A percentile compares a stretch with the other conserved stretches of the same genome.
These are phyloP conservation scores for Aspergillus wentii DNA, from an alignment of 495 filamentous ascomycete genomes.

Conservation along the genomic window DNA sequence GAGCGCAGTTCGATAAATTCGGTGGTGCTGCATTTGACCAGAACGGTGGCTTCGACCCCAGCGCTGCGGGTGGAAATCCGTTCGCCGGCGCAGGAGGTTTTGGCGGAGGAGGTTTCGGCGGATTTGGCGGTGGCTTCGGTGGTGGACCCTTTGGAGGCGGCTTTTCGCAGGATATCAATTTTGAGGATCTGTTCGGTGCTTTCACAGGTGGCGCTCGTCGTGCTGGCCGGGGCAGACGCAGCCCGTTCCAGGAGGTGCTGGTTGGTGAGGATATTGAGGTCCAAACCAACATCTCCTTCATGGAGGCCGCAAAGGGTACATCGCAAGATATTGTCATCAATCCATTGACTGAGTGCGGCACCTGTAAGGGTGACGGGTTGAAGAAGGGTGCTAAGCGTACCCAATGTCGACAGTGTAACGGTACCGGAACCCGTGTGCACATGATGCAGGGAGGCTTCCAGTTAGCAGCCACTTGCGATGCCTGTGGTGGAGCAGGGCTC, in stretches of 20 bases:
- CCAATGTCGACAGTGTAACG: constrained; percentile 74
- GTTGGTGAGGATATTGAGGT: constrained; percentile 94
- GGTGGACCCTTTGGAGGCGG: constrained; percentile 53
- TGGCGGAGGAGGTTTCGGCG: constrained; percentile 46
- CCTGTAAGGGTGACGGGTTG: constrained; percentile 77
- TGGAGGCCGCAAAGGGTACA: constrained; percentile 90
- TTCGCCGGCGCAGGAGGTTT: constrained; percentile 52
- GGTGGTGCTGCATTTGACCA: constrained; percentile 87
- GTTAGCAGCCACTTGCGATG: constrained; percentile 81
- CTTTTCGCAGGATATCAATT: constrained; percentile 79
- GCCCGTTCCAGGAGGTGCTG: constrained; percentile 68
- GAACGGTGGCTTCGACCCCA: constrained; percentile 64
- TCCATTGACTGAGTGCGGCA: constrained; percentile 71
- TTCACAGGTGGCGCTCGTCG: constrained; percentile 66
- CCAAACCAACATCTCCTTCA: constrained; percentile 85
- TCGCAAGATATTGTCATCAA: constrained; percentile 72
- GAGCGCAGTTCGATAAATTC: constrained; percentile 83
- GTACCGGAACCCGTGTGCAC: constrained; percentile 81
- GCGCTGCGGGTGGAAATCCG: constrained; percentile 57
- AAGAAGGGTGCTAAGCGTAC: constrained; percentile 71
- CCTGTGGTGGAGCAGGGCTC: constrained; percentile 72
- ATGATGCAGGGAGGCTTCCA: constrained; percentile 91
- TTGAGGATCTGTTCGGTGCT: constrained; percentile 90
- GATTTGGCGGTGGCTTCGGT: constrained; percentile 48
- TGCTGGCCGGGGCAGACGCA: constrained; percentile 47